Evolutionary conservation across 1,284 basidiomycete species (phyloP), one percentile per base, ranked within the genome.

Genomic region (Ustilago cynodontis): DNA sequence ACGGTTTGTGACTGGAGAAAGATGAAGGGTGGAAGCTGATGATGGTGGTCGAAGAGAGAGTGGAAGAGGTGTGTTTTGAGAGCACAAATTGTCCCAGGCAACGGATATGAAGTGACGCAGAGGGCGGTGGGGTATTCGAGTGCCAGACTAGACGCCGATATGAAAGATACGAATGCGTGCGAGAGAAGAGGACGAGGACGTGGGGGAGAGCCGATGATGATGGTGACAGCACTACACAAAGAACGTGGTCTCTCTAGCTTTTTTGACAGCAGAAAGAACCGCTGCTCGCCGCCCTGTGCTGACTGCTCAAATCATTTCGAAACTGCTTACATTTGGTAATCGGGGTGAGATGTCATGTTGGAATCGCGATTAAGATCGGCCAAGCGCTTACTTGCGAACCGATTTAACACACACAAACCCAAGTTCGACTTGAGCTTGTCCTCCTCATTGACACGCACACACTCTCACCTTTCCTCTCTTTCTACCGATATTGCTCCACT

Each of bases 61-160:
- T 7, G 41, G 41, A 20, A 8, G 3, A 10, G n/a, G n/a, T 9
- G 35, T 11, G 14, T 9, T 6, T 37, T 37, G 35, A 9, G 14
- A 14, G 7, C 9, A 14, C 35, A 3, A 9, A 16, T n/a, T 43
- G 41, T n/a, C n/a, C n/a, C n/a, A n/a, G n/a, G 14, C 35, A 37
- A 37, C 35, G 35, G 45, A 59, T 37, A 59, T 59, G 57, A 59
- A 50, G 57, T 37, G 31, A 50, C 33, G 39, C 54, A 56, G 35
- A 56, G 31, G 20, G 18, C 14, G 47, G 45, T 29, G 57, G n/a
- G 22, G 13, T 45, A 22, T 14, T 43, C 37, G 41, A 11, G 41
- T 43, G 41, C 41, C 41, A 43, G n/a, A 6, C n/a, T 20, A 20
- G 11, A 20, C 16, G 41, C 41, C 41, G 20, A 43, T 43, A 22